Evolutionary conservation across 306 rosid genomes (phyloP), one percentile per base, ranked within the genome.

Genomic region (Hippophae gyantsensis): DNA sequence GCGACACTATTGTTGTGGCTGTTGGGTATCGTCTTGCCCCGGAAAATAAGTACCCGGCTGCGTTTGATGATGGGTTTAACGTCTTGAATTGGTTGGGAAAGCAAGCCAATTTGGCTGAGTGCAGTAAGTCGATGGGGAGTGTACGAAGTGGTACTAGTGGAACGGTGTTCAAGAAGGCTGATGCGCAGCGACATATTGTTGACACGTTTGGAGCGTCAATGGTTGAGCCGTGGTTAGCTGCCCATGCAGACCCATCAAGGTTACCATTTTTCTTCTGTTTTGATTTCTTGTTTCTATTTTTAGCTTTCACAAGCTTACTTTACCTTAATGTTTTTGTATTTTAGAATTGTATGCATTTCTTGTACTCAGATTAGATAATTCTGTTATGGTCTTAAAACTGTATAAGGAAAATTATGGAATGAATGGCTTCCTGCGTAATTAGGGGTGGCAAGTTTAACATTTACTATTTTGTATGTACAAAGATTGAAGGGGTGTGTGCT

Each of bases 211-310:
- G 99, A 7, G 95, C 95, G 26, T 76, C 95, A 2, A 62, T 86
- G 84, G 90, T 88, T 8, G 99, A 92, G 65, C 96, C 99, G 7
- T 92, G 96, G 99, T 71, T 92, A 66, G 96, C 96, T 5, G 93
- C 95, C 27, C 99, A 92, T 76, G 95, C 86, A 48, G 93, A 92
- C 67, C 79, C 84, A 58, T 74, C 96, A 42, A 92, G 99, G 99
- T 92, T 53, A 23, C 41, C 10, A 48, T 75, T 78, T 41, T 57
- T 70, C 43, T 9, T 60, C 23, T 13, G 23, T 0, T 13, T 49
- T 32, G 38, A 32, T 32, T 32, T 32, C 5, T 32, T 32, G 38
- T 32, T 32, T 32, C 38, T 32, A 32, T 32, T 2, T 32, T 32
- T 32, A 32, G 38, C 38, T 32, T 32, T 32, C 38, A 32, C 38